These are phyloP conservation scores for Phytophthora quininea DNA, from an alignment of 352 stramenopile genomes.

Conservation along the genomic window DNA sequence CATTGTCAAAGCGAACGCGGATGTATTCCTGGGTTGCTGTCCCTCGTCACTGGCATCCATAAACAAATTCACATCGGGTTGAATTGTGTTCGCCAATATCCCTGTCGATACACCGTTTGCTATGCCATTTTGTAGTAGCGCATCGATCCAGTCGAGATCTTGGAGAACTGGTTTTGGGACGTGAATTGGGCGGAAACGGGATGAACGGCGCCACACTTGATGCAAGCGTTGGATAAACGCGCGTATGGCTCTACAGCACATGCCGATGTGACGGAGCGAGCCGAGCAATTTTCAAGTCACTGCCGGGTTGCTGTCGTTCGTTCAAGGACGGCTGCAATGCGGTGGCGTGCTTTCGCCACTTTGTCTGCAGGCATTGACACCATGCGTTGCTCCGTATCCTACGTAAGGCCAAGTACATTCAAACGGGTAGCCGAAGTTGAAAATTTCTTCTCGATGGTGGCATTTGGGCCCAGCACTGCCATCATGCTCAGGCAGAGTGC, in stretches of 20 bases:
- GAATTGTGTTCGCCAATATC: background rate
- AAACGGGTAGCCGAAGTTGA: background rate
- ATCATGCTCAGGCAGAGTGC: background rate
- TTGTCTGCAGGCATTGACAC: slow-evolving; percentile 21
- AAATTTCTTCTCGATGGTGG: background rate
- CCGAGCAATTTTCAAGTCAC: slow-evolving; percentile 26
- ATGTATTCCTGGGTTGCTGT: slow-evolving; percentile 6
- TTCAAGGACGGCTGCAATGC: slow-evolving; percentile 1
- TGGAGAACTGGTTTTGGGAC: background rate
- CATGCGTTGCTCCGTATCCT: background rate
- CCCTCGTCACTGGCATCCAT: slow-evolving; percentile 10
- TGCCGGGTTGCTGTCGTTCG: background rate
- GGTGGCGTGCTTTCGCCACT: slow-evolving; percentile 12
- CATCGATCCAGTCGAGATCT: slow-evolving; percentile 7
- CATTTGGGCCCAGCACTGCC: background rate
- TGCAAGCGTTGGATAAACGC: slow-evolving; percentile 22
- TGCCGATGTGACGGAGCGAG: slow-evolving; percentile 25
- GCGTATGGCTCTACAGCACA: slow-evolving; percentile 14
- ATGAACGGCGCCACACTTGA: background rate
- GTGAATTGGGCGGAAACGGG: background rate
- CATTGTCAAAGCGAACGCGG: slow-evolving; percentile 5
- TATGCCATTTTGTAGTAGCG: background rate
- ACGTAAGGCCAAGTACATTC: background rate
- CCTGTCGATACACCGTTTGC: slow-evolving; percentile 5
- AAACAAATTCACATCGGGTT: slow-evolving; percentile 3